phyloP scores from a whole-genome alignment of 768 basidiomycete genomes.

The Agaricus blazei region DNA sequence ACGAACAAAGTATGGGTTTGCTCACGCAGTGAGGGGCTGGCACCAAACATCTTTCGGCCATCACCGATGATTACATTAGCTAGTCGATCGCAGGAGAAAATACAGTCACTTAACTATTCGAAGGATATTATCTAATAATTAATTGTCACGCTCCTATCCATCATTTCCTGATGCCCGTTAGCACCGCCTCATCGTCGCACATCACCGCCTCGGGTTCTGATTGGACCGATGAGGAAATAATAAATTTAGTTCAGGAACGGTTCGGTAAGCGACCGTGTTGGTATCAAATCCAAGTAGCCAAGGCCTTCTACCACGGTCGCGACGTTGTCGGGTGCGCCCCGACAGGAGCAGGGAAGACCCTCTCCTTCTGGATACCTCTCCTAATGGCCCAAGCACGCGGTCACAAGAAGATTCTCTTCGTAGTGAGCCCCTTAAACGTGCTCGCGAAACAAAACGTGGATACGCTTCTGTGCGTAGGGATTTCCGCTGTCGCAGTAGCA shows the following conservation, averaged over 20 bases:
- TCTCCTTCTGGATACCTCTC: slow-evolving; percentile 14
- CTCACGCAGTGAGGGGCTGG: too few species aligned
- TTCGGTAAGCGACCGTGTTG: slow-evolving; percentile 3
- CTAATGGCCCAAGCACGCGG: slow-evolving; percentile 13
- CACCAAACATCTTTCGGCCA: too few species aligned
- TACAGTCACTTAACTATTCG: too few species aligned
- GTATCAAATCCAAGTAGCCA: slow-evolving; percentile 3
- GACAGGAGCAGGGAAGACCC: slow-evolving; percentile 8
- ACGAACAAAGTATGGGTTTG: too few species aligned
- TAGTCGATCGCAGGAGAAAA: too few species aligned
- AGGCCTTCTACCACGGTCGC: neutral
- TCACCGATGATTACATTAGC: too few species aligned
- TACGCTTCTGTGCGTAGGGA: slow-evolving; percentile 13
- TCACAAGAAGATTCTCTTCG: slow-evolving; percentile 13
- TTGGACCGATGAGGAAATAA: neutral
- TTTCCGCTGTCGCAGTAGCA: neutral
- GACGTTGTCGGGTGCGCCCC: slow-evolving; percentile 9
- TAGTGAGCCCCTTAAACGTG: slow-evolving; percentile 25
- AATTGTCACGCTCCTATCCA: too few species aligned
- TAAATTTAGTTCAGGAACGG: neutral
- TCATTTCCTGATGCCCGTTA: too few species aligned
- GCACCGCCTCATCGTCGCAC: too few species aligned
- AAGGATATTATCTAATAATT: too few species aligned
- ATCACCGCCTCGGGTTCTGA: neutral
- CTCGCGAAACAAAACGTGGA: slow-evolving; percentile 23